These are phyloP conservation scores for Lactarius sp. DNA, from an alignment of 768 basidiomycete species.

Conservation along the genomic window DNA sequence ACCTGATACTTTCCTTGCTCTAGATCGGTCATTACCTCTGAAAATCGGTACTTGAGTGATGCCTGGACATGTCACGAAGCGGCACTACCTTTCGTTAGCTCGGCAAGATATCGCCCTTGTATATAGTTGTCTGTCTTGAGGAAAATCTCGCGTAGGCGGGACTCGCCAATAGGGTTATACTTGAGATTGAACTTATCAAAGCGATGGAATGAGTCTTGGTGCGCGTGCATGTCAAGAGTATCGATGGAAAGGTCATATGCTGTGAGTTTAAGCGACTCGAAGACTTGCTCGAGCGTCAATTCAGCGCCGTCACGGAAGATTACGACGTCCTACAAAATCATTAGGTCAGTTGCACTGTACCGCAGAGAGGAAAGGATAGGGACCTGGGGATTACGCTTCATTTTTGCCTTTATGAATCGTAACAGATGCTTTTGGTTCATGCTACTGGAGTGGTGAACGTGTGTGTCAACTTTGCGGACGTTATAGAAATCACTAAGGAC, in stretches of 20 bases:
- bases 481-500: constrained; percentile 90
- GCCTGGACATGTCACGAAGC: background rate
- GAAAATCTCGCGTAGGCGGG: constrained; percentile 92
- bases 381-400: constrained; percentile 83
- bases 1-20: constrained; percentile 99
- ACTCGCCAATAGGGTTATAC: constrained; percentile 96
- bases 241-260: constrained; percentile 99
- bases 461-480: constrained; percentile 95
- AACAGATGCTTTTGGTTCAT: constrained; percentile 99
- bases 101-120: constrained; percentile 88
- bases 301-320: constrained; percentile 91
- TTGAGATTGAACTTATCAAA: constrained; percentile 98
- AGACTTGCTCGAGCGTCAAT: constrained; percentile 89
- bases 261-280: constrained; percentile 88
- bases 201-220: constrained; percentile 96
- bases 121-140: constrained; percentile 97
- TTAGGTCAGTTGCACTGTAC: background rate
- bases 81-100: constrained; percentile 76
- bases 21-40: constrained; percentile 96
- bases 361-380: constrained; percentile 24
- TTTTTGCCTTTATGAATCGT: constrained; percentile 98
- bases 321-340: constrained; percentile 70
- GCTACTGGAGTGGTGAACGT: constrained; percentile 96
- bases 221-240: constrained; percentile 99
- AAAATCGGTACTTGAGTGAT: background rate